A percentile compares a stretch with the other conserved stretches of the same genome.
Evolutionary conservation across 257 asterid species (phyloP).

Genomic region (Primulina eburnea): DNA sequence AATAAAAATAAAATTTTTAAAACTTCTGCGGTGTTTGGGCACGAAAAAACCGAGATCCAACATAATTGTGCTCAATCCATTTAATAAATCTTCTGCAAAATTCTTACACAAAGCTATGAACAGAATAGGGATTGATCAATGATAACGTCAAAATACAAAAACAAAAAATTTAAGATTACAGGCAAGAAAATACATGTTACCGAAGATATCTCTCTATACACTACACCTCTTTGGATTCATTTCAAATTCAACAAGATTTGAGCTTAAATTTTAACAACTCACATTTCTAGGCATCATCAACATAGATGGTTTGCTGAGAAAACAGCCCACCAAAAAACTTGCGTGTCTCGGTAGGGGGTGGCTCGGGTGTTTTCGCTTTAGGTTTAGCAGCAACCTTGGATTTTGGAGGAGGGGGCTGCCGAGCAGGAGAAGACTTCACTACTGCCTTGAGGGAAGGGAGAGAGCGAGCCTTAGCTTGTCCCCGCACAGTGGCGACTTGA

Average conservation of each 20-base stretch:
- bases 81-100: background rate
- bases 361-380: constrained; percentile 41
- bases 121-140: background rate
- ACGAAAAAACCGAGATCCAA: too few species aligned
- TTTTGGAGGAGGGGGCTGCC: constrained; percentile 33
- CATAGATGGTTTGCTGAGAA: constrained; percentile 89
- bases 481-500: constrained; percentile 73
- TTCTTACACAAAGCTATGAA: background rate
- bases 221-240: background rate
- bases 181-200: constrained; percentile 18
- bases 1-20: too few species aligned
- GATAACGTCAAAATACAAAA: too few species aligned
- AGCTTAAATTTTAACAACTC: constrained; percentile 2
- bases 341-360: constrained; percentile 55
- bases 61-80: background rate
- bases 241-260: background rate
- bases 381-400: constrained; percentile 41
- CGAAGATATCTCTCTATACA: constrained; percentile 13
- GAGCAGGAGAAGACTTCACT: constrained; percentile 39
- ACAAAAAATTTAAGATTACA: constrained; percentile 3
- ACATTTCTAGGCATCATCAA: constrained; percentile 65
- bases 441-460: constrained; percentile 74
- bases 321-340: constrained; percentile 86
- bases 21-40: too few species aligned
- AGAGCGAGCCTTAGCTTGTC: constrained; percentile 78